Percentiles rank a stretch among this genome's conserved stretches.
Conservation (phyloP, 805 yeast genomes). For the Candida dajiaensis region DNA sequence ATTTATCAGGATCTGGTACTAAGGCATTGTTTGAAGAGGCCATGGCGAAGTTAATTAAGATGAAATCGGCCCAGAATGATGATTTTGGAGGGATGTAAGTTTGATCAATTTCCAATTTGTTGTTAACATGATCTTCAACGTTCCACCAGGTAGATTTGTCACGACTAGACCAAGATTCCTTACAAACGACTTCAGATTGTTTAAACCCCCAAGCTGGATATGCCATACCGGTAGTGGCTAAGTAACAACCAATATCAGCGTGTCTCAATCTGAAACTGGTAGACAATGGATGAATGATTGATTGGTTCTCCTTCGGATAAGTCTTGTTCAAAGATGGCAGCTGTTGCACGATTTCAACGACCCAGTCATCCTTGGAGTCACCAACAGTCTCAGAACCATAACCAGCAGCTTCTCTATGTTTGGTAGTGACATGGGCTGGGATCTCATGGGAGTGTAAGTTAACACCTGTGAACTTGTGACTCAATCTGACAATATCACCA, state of each 20-base stretch:
- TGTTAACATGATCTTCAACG: constrained; percentile 64
- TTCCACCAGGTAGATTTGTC: constrained; percentile 91
- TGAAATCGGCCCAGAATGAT: constrained; percentile 66
- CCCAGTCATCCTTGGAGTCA: constrained; percentile 87
- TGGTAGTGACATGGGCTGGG: constrained; percentile 58
- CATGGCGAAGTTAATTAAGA: constrained; percentile 76
- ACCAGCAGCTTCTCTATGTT: constrained; percentile 79
- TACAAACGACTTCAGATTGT: constrained; percentile 77
- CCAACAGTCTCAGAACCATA: constrained; percentile 70
- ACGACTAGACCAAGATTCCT: constrained; percentile 43
- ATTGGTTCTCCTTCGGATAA: constrained; percentile 43
- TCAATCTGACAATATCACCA: constrained; percentile 56
- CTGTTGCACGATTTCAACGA: constrained; percentile 73
- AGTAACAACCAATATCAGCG: constrained; percentile 61
- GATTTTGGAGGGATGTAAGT: constrained; percentile 56
- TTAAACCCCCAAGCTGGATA: constrained; percentile 83
- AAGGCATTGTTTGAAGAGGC: constrained; percentile 80
- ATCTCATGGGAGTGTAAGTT: constrained; percentile 71
- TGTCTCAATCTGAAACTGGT: constrained; percentile 66
- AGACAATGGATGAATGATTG: constrained; percentile 66
- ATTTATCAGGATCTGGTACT: constrained; percentile 68
- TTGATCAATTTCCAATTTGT: constrained; percentile 47
- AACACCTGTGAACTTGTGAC: constrained; percentile 55
- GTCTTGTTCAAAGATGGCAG: constrained; percentile 25
- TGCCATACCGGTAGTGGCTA: constrained; percentile 64